Evolutionary conservation across 148 eudicot genomes (phyloP), one percentile per base, ranked within the genome.

Genomic region (Rhododendron molle): DNA sequence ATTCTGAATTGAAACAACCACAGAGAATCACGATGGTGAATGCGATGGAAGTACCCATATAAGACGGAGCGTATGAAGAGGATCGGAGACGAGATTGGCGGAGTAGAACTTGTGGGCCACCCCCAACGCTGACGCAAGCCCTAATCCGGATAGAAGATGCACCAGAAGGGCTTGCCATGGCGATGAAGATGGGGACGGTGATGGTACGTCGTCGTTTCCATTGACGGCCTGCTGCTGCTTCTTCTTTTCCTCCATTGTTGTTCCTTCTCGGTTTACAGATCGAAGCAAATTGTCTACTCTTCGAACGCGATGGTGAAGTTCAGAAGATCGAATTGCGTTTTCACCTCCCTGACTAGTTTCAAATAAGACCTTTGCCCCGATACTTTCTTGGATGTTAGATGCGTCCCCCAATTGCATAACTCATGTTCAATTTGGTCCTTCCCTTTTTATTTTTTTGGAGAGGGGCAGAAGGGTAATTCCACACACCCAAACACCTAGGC

Each of bases 121-220:
- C 87, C 88, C 88, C 78, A 92, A 82, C 40, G 93, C 91, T 49
- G 88, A 82, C 8, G 91, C 93, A 79, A 94, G 87, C 81, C 93
- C 92, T 86, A 92, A 87, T 14, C 91, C 95, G 86, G 93, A 92
- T 0, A 89, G 49, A 81, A 85, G 81, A 86, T 94, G 98, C 87
- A 92, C 81, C 38, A 88, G 60, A 20, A 95, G 52, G 67, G 90
- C 87, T 84, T 88, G 80, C 47, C 78, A 32, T 0, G 76, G 74
- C 36, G 34, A 10, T 12, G 34, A 5, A n/a, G 73, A 69, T 0
- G 16, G 20, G 16, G 38, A 30, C 18, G 18, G 74, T 11, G 36
- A 69, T 14, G 18, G 36, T 71, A 32, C 40, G 38, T 40, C 34
- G 40, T 30, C 76, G 40, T 14, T 28, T 71, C 40, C 76, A 5